Percentiles rank a stretch among this genome's conserved stretches.
These are phyloP conservation scores for Dentipellis sp. DNA, from an alignment of 768 basidiomycete genomes.

Conservation along the genomic window DNA sequence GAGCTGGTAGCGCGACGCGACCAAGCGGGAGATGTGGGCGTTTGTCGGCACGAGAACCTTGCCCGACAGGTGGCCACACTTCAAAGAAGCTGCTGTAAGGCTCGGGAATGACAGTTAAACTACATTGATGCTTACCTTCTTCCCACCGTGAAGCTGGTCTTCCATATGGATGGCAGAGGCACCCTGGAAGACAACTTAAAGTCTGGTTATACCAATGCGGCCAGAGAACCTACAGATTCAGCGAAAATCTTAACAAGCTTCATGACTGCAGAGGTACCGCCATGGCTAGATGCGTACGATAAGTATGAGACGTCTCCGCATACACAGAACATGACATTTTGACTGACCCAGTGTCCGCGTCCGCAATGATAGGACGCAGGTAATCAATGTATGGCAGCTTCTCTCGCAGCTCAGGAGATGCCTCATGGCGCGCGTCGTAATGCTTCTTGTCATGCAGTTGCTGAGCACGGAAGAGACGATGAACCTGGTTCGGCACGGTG, in stretches of 20 bases:
- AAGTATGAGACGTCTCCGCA: neutral
- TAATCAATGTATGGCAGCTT: slow-evolving; percentile 81
- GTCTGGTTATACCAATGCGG: neutral
- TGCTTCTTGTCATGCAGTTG: slow-evolving; percentile 90
- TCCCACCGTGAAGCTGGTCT: slow-evolving; percentile 90
- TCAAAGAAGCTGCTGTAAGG: neutral
- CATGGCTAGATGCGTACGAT: slow-evolving; percentile 48
- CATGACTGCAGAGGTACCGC: slow-evolving; percentile 89
- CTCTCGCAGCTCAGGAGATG: slow-evolving; percentile 51
- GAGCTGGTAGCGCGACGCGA: slow-evolving; percentile 82
- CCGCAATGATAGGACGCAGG: slow-evolving; percentile 86
- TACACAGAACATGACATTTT: no score
- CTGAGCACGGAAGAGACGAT: slow-evolving; percentile 85
- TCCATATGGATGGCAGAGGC: slow-evolving; percentile 88
- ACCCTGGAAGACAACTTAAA: slow-evolving; percentile 38
- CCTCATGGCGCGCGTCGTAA: slow-evolving; percentile 74
- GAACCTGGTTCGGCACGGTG: slow-evolving; percentile 93
- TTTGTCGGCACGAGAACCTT: slow-evolving; percentile 90
- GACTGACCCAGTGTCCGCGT: slow-evolving; percentile 85
- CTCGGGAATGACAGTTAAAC: neutral
- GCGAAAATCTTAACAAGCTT: slow-evolving; percentile 91
- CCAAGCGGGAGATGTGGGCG: slow-evolving; percentile 76
- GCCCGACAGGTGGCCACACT: slow-evolving; percentile 85
- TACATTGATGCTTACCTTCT: slow-evolving; percentile 46
- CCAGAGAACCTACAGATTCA: slow-evolving; percentile 53